phyloP scores from a whole-genome alignment of 2,329 filamentous ascomycete species.

The Diaporthe nobilis region DNA sequence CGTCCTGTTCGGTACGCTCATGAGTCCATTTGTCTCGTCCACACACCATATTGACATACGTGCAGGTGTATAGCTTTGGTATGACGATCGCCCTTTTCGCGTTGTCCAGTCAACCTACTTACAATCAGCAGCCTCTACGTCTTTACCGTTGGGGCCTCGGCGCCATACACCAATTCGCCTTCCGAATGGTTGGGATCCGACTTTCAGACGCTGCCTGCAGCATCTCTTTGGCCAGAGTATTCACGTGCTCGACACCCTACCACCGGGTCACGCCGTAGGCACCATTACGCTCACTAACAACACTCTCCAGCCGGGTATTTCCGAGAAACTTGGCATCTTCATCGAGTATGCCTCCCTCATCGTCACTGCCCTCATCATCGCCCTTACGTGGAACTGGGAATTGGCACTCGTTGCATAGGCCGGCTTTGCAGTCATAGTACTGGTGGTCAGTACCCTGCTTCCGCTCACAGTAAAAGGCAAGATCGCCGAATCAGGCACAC shows the following conservation, averaged over 20 bases:
- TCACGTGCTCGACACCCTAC: not conserved
- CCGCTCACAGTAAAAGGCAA: not conserved
- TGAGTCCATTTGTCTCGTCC: not conserved
- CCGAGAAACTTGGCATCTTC: slow-evolving; percentile 3
- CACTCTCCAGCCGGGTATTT: not conserved
- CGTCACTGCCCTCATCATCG: not conserved
- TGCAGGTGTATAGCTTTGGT: not conserved
- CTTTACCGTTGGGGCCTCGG: not conserved
- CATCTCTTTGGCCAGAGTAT: not conserved
- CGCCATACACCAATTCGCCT: not conserved
- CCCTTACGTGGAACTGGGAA: slow-evolving; percentile 10
- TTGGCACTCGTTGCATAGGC: slow-evolving; percentile 5
- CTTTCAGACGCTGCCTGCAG: not conserved
- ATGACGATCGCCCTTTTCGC: not conserved
- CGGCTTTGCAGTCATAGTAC: not conserved
- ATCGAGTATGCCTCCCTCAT: not conserved
- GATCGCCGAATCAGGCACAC: too few species aligned
- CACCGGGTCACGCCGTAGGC: slow-evolving; percentile 1
- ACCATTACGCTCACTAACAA: slow-evolving; percentile 10
- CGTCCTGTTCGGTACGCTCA: not conserved
- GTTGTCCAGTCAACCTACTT: not conserved
- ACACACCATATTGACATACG: not conserved
- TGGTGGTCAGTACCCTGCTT: not conserved
- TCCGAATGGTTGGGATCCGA: not conserved
- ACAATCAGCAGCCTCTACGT: not conserved